Percentiles rank a stretch among this genome's conserved stretches.
Evolutionary conservation across 345 rosid species (phyloP).

Genomic region (Arabidopsis suecica): DNA sequence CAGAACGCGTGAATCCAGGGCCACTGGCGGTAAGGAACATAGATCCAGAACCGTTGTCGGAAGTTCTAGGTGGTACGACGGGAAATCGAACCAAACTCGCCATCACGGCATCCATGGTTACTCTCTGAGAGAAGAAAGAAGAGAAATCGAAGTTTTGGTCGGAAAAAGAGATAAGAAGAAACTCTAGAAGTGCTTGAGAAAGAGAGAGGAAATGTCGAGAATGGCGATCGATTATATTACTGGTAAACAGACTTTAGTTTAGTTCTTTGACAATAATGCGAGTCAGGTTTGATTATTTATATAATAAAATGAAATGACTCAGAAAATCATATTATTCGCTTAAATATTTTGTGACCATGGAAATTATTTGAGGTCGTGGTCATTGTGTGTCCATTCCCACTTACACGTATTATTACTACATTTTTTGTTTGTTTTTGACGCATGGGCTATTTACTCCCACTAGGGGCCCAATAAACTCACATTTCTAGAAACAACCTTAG

Average conservation of each 20-base stretch:
- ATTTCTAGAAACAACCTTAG: conserved; percentile 14
- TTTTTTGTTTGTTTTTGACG: conserved; percentile 26
- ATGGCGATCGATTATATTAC: conserved; percentile 23
- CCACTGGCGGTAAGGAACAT: conserved; percentile 45
- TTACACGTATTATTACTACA: conserved; percentile 26
- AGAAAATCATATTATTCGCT: not conserved
- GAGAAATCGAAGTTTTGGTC: conserved; percentile 9
- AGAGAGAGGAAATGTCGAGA: conserved; percentile 11
- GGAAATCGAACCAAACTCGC: conserved; percentile 51
- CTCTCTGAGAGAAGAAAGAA: conserved; percentile 7
- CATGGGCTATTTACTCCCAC: conserved; percentile 16
- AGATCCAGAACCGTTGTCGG: conserved; percentile 49
- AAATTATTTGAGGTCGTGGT: conserved; percentile 33
- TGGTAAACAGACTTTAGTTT: conserved; percentile 31
- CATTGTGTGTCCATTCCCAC: conserved; percentile 21
- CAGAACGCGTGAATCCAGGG: conserved; percentile 47
- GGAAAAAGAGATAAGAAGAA: conserved; percentile 32
- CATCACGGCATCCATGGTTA: conserved; percentile 56
- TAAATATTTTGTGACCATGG: conserved; percentile 24
- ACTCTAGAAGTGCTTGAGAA: conserved; percentile 4
- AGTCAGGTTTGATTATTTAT: conserved; percentile 27
- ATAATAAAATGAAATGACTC: not conserved
- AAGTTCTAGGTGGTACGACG: conserved; percentile 34
- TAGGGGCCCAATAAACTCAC: conserved; percentile 17
- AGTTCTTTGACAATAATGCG: conserved; percentile 16